Base-by-base conservation (phyloP, 2,329 filamentous ascomycete species). In the Penicillium hordei region DNA sequence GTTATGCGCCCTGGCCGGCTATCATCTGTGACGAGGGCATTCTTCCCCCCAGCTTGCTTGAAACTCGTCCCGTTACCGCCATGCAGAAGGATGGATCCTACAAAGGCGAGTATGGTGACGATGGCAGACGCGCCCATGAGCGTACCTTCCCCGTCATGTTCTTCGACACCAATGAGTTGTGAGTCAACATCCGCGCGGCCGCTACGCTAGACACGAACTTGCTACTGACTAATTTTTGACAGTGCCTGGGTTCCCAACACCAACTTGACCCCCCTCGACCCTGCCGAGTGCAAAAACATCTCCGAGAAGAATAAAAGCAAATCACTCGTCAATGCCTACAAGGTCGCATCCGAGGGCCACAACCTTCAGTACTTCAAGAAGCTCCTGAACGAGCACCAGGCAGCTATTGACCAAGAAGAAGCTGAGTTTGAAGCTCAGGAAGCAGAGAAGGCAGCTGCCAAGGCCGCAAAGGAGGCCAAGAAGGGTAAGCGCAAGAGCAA, bases 111-210 rank as follows among this genome's bases (percentile, higher is more conserved):
- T 97, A 90, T 71, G 86, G 87, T 40, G 92, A 96, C 68, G 93
- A 89, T 60, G 93, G 90, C 68, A 94, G 94, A 80, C 89, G 92
- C 65, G 87, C 85, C 42, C 85, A 88, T 60, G 92, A 97, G 75
- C 86, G 93, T 62, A 92, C 89, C 31, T 97, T 92, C 73, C 91
- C 93, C 5, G 87, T 97, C 70, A 97, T 97, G 93, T 97, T 96
- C 74, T 80, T 97, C 50, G 82, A 86, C 63, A 96, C 93, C 38
- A 97, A 97, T 70, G 93, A 97, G 82, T 97, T 99, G 94, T 99
- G 79, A 86, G 93, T 86, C 12, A 10, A 34, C 21, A 21, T 44
- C 46, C 31, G 27, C 49, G 25, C 43, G 39, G 44, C 39, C 61
- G 25, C 8, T 12, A 40, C 25, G 21, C 19, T 51, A 31, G 42